These are phyloP conservation scores for Acer campestre DNA, from an alignment of 345 rosid genomes.

Conservation along the genomic window DNA sequence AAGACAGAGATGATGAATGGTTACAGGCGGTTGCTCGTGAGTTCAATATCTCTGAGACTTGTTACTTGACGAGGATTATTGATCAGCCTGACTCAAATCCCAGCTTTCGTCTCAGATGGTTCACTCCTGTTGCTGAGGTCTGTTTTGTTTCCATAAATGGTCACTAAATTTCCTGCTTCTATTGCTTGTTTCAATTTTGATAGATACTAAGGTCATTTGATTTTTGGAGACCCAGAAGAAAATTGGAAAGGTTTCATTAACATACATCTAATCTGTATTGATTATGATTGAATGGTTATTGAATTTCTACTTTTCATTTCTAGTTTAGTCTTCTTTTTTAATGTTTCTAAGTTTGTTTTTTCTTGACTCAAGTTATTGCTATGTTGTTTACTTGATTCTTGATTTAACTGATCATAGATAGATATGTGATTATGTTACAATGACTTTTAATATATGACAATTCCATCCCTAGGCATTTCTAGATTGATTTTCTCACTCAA, in stretches of 20 bases:
- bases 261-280: background rate
- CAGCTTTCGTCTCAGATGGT: slow-evolving; percentile 67
- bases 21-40: slow-evolving; percentile 59
- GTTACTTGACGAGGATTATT: slow-evolving; percentile 43
- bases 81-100: slow-evolving; percentile 27
- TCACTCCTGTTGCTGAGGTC: slow-evolving; percentile 58
- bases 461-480: background rate
- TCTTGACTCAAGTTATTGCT: too few relatives aligned
- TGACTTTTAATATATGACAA: background rate
- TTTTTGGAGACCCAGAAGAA: background rate
- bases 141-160: background rate
- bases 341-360: too few relatives aligned
- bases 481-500: background rate
- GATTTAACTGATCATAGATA: too few relatives aligned
- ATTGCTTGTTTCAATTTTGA: background rate
- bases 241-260: too few relatives aligned
- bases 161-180: background rate
- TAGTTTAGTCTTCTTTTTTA: background rate
- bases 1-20: slow-evolving; percentile 69
- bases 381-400: too few relatives aligned
- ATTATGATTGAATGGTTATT: too few relatives aligned
- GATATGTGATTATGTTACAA: too few relatives aligned
- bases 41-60: slow-evolving; percentile 56
- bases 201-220: background rate
- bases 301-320: background rate